phyloP scores from a whole-genome alignment of 2,329 filamentous ascomycete genomes.

The Elsinoe australis region DNA sequence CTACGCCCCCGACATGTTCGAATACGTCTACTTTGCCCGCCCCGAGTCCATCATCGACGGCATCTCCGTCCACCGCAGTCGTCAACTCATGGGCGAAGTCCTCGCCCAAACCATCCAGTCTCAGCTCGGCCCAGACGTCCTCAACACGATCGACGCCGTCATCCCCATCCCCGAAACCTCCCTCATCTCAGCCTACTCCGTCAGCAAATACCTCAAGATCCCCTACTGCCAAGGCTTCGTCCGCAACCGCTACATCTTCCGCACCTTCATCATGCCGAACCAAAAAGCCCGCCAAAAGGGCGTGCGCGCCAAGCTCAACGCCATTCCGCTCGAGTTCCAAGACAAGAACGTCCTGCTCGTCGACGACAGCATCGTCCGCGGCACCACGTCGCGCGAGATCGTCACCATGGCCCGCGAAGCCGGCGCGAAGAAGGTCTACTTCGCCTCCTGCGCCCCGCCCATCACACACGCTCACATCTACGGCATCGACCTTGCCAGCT shows the following conservation, averaged over 20 bases:
- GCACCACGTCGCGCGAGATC: conserved; percentile 72
- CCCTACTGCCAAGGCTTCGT: conserved; percentile 76
- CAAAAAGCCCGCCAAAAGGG: conserved; percentile 75
- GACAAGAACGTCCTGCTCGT: conserved; percentile 74
- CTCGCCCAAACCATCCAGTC: conserved; percentile 65
- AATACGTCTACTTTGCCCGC: conserved; percentile 80
- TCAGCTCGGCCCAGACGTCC: conserved; percentile 58
- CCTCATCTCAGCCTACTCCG: conserved; percentile 68
- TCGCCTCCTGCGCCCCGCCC: conserved; percentile 73
- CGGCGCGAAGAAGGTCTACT: conserved; percentile 72
- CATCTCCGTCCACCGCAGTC: conserved; percentile 75
- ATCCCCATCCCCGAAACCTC: conserved; percentile 80
- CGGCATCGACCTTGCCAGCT: conserved; percentile 67
- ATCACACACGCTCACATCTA: conserved; percentile 84
- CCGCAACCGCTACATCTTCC: conserved; percentile 83
- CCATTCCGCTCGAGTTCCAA: conserved; percentile 77
- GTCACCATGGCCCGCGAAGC: conserved; percentile 78
- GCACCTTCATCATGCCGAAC: conserved; percentile 80
- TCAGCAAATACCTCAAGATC: conserved; percentile 68
- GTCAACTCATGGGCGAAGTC: conserved; percentile 78
- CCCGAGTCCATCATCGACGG: conserved; percentile 79
- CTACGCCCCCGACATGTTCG: conserved; percentile 81
- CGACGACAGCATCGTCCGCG: conserved; percentile 84
- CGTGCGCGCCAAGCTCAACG: conserved; percentile 80
- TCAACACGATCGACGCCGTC: conserved; percentile 73